Base-by-base conservation (phyloP, 2,329 filamentous ascomycete species). In the Gliomastix tumulicola region DNA sequence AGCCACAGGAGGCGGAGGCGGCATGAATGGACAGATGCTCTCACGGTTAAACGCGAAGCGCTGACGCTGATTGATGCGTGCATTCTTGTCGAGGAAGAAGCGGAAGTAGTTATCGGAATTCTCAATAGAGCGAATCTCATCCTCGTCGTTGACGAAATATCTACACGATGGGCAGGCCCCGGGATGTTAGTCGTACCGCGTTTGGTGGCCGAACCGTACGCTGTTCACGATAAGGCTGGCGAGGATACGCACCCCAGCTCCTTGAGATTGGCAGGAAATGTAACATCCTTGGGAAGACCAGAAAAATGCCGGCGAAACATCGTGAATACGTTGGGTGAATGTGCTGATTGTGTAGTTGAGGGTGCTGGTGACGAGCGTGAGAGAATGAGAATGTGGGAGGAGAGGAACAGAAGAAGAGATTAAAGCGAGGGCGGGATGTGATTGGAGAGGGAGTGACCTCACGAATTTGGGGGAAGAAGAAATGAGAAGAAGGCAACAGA, bases 51-150 rank as follows among this genome's bases (percentile, higher is more conserved):
- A 79, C 27, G 79, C 69, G 45, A 84, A 84, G 15, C 82, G 74
- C 49, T 88, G 86, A 16, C 82, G 68, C 28, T 82, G 73, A 55
- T 95, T 95, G 60, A 82, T 72, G 25, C 88, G 79, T n/a, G 75
- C 66, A 56, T 88, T 88, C 47, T 76, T 79, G 54, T 75, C 82
- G 36, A 84, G 59, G 54, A 79, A 82, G 68, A 74, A 95, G 47
- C 85, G 74, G 66, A 87, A 94, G 52, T 80, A 82, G 45, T 73
- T 66, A 20, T 82, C 70, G 0, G 83, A 79, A 23, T 87, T 65
- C 17, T 73, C 65, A 37, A 85, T 81, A 42, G 70, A 79, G 33
- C 84, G 79, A 42, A 95, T 74, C 50, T 90, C 78, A 46, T 90
- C 86, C 1, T 79, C 59, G 0, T 80, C 70, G 47, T 86, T 88